Evolutionary conservation across 495 filamentous ascomycete genomes (phyloP), one percentile per base, ranked within the genome.

Genomic region (Podospora conica): DNA sequence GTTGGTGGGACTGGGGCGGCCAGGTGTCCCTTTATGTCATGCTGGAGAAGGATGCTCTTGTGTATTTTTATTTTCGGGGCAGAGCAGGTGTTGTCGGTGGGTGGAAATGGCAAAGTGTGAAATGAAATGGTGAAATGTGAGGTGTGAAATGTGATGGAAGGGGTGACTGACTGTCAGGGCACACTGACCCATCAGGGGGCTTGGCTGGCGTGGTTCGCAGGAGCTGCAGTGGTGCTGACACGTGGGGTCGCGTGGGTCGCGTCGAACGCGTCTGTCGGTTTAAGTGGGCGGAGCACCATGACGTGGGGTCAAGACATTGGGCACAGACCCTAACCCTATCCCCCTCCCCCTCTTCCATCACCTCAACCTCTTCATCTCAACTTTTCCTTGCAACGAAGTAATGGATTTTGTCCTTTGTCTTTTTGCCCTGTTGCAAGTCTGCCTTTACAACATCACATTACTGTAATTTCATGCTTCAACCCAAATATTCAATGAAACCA

Each of bases 161-260:
- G 22, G 20, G 29, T 27, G 60, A 9, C 31, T 27, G 60, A 9
- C 31, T 24, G 31, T 18, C 31, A 24, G 23, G 40, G 29, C 11
- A 9, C 28, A 60, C 25, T 60, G n/a, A n/a, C n/a, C n/a, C n/a
- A n/a, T 60, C 31, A 60, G 21, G 54, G 24, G 10, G 56, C 29
- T 18, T 23, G 28, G 59, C 23, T 61, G 12, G 22, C n/a, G n/a
- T n/a, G n/a, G n/a, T n/a, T n/a, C n/a, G 31, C 21, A 28, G 10
- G 60, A 24, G 29, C 33, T 31, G 9, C 40, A n/a, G n/a, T n/a
- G n/a, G n/a, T n/a, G 18, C 29, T 56, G 31, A 64, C 55, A 64
- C 63, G 61, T 63, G 61, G 61, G 54, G 61, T 27, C 60, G 31
- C 59, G 59, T 53, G 12, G 59, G 24, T 57, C 55, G 60, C 60